These are phyloP conservation scores for Mycena amicta DNA, from an alignment of 768 basidiomycete species.

Conservation along the genomic window DNA sequence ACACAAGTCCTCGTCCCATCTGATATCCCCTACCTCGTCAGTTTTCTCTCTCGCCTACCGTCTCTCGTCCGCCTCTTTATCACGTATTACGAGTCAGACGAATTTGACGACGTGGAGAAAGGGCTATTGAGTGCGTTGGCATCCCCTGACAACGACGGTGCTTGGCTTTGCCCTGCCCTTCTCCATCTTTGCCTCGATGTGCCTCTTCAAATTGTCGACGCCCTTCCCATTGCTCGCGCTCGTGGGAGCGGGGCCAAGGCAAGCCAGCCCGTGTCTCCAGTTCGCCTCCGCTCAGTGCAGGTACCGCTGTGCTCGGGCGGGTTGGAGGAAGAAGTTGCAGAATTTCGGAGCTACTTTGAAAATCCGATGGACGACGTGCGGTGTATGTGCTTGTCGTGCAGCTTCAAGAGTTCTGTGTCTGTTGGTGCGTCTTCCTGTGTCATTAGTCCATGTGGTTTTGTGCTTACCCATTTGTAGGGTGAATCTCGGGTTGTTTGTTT, in stretches of 20 bases:
- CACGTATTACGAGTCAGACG: constrained; percentile 15
- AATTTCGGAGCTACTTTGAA: constrained; percentile 13
- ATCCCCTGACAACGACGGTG: constrained; percentile 19
- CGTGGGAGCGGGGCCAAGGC: constrained; percentile 15
- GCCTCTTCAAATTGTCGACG: constrained; percentile 17
- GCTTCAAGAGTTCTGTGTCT: not conserved
- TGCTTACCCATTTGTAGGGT: too few species aligned
- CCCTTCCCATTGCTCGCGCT: constrained; percentile 26
- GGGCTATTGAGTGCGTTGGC: constrained; percentile 26
- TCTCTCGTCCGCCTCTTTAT: constrained; percentile 30
- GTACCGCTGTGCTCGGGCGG: constrained; percentile 27
- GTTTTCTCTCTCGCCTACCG: constrained; percentile 32
- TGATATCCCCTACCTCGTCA: constrained; percentile 32
- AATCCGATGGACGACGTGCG: constrained; percentile 3
- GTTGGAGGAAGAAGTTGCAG: constrained; percentile 20
- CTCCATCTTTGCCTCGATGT: constrained; percentile 26
- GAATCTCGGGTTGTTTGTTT: too few species aligned
- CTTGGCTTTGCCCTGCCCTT: constrained; percentile 33
- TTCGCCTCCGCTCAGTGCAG: constrained; percentile 26
- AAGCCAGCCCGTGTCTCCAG: not conserved
- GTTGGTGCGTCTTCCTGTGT: not conserved
- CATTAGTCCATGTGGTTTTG: too few species aligned
- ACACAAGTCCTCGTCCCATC: constrained; percentile 19
- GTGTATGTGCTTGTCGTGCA: constrained; percentile 18
- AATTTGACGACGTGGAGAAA: constrained; percentile 18